These are phyloP conservation scores for Collybiopsis luxurians DNA, from an alignment of 768 basidiomycete genomes.

Conservation along the genomic window DNA sequence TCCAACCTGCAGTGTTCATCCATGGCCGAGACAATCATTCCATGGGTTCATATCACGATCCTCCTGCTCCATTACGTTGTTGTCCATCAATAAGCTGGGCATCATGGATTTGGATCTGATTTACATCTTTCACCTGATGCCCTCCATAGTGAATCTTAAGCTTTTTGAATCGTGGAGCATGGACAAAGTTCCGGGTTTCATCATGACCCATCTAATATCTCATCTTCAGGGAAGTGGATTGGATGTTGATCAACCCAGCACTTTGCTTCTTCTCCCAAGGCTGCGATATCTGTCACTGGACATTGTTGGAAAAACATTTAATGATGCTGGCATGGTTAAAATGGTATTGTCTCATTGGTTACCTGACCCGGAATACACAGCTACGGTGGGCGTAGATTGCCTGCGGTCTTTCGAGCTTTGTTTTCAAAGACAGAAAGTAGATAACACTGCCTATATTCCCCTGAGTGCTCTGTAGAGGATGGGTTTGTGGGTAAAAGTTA, in stretches of 20 bases:
- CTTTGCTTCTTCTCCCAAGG: background rate
- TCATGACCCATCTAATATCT: background rate
- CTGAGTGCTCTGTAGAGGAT: too few relatives aligned
- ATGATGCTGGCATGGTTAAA: background rate
- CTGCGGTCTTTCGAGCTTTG: background rate
- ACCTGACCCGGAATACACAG: background rate
- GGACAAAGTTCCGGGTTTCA: background rate
- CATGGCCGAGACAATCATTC: too few relatives aligned
- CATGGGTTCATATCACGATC: too few relatives aligned
- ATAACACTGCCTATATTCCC: background rate
- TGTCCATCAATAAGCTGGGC: too few relatives aligned
- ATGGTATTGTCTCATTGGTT: background rate
- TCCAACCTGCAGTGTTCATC: too few relatives aligned
- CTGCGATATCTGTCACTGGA: background rate
- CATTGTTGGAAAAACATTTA: background rate
- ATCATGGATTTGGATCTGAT: too few relatives aligned
- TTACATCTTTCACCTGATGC: background rate
- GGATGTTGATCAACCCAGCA: background rate
- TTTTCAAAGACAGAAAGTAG: background rate
- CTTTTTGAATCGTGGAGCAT: background rate
- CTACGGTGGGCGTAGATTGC: background rate
- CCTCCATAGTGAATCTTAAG: background rate
- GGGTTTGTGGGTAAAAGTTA: too few relatives aligned
- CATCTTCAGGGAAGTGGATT: background rate
- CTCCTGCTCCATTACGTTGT: too few relatives aligned